Evolutionary conservation across 306 rosid species (phyloP).

Genomic region (Purshia tridentata): DNA sequence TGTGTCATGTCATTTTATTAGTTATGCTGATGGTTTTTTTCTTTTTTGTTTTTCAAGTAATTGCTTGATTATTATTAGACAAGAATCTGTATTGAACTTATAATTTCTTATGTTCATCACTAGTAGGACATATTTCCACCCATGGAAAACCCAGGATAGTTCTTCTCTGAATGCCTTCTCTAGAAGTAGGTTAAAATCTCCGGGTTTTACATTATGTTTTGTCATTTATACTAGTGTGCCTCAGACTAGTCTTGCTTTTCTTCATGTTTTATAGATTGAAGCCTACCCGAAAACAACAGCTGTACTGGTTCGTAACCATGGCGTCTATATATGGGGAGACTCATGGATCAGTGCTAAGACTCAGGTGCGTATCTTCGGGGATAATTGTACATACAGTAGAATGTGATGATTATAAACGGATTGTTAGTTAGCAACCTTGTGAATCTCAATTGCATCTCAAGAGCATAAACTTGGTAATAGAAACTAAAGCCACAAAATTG

Average conservation of each 20-base stretch:
- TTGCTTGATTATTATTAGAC: conserved; percentile 2
- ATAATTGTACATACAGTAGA: neutral
- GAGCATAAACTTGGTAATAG: neutral
- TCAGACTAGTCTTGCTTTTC: conserved; percentile 5
- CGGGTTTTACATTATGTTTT: neutral
- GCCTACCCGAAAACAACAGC: conserved; percentile 96
- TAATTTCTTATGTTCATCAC: neutral
- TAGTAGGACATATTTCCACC: neutral
- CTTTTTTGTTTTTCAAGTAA: neutral
- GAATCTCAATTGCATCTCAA: neutral
- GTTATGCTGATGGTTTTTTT: conserved; percentile 6
- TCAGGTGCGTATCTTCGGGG: conserved; percentile 54
- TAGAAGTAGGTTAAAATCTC: neutral
- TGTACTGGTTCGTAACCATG: conserved; percentile 98
- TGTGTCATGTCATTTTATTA: conserved; percentile 8
- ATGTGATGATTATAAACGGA: neutral
- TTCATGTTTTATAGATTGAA: conserved; percentile 57
- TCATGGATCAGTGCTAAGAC: conserved; percentile 95
- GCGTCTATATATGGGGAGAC: conserved; percentile 93
- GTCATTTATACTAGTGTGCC: neutral
- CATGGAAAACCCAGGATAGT: neutral
- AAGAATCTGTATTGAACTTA: neutral
- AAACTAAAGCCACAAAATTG: too few species aligned
- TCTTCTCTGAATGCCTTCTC: conserved; percentile 1
- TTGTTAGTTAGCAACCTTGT: neutral